Conservation (phyloP, 1,284 basidiomycete genomes). For the Heterobasidion annosum region DNA sequence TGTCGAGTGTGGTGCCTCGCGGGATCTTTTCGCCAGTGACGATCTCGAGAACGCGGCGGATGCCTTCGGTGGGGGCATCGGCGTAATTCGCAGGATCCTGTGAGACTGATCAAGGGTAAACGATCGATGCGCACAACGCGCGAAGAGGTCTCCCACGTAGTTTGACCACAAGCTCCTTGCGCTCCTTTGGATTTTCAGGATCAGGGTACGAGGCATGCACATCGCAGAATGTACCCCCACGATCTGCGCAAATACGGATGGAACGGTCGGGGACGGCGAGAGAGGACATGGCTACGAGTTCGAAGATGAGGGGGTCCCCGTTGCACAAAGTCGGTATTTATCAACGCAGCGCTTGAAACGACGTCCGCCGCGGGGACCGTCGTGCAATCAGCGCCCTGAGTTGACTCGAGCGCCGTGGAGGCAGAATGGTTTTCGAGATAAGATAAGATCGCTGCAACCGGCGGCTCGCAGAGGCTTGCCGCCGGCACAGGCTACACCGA, state of each 20-base stretch:
- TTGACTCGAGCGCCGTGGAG: too few species aligned
- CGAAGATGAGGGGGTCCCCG: background rate
- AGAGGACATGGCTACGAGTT: background rate
- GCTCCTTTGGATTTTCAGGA: constrained; percentile 44
- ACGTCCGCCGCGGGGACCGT: too few species aligned
- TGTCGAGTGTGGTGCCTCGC: constrained; percentile 60
- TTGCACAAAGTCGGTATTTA: background rate
- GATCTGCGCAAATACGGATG: constrained; percentile 45
- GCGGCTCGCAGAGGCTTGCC: too few species aligned
- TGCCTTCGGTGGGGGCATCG: constrained; percentile 94
- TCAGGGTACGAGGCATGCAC: constrained; percentile 79
- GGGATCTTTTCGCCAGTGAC: constrained; percentile 62
- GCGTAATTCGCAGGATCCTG: constrained; percentile 82
- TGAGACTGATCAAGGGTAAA: constrained; percentile 45
- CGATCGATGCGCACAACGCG: background rate
- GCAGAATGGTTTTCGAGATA: too few species aligned
- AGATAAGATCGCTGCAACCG: too few species aligned
- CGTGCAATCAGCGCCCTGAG: too few species aligned
- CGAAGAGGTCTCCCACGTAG: constrained; percentile 43
- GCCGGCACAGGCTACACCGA: too few species aligned
- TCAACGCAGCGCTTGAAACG: too few species aligned
- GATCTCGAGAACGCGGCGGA: constrained; percentile 82
- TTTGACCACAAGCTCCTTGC: constrained; percentile 75
- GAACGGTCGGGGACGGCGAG: constrained; percentile 48
- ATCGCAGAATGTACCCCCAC: constrained; percentile 78